Base-by-base conservation (phyloP, 169 alveolate species). In the Plasmodium reichenowi region DNA sequence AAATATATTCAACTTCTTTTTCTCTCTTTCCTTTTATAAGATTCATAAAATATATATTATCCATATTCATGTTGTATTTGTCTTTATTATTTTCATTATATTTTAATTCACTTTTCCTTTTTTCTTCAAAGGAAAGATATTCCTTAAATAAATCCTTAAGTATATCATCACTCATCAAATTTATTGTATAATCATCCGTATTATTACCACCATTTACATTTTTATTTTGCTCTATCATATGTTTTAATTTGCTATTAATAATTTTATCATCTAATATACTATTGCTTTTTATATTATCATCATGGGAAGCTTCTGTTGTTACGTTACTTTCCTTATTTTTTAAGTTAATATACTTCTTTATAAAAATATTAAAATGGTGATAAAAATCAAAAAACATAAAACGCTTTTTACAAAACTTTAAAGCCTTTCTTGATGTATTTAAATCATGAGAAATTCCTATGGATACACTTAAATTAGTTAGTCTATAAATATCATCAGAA, bases 321-420 rank as follows among this genome's bases (percentile, higher is more conserved):
- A 8, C 26, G n/a, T 63, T 48, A 15, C 9, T 58, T 2, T 50
- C 59, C 58, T n/a, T 52, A 32, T 67, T 45, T 54, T 52, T 17
- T 15, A 12, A 32, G 10, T 22, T 12, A 56, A 17, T 26, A 26
- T 74, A 13, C 32, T 38, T 70, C 80, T 64, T 48, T 29, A 80
- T 52, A 54, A 80, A 80, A 66, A 80, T 80, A 29, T 63, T 52
- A 48, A 80, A 80, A 52, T 80, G 90, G 54, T 80, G 90, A 54
- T 80, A 80, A 67, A 66, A 80, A 67, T 80, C 90, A 52, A 80
- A 67, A 80, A 80, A 80, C 29, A 80, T n/a, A 80, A 66, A 80
- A 38, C 90, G 78, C 45, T 80, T 80, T 67, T 80, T 80, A 45
- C 90, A 80, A 80, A 66, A 80, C 24, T 66, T 67, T 52, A 80